Base-by-base conservation (phyloP, 2,329 filamentous ascomycete species). In the Verticillium longisporum region DNA sequence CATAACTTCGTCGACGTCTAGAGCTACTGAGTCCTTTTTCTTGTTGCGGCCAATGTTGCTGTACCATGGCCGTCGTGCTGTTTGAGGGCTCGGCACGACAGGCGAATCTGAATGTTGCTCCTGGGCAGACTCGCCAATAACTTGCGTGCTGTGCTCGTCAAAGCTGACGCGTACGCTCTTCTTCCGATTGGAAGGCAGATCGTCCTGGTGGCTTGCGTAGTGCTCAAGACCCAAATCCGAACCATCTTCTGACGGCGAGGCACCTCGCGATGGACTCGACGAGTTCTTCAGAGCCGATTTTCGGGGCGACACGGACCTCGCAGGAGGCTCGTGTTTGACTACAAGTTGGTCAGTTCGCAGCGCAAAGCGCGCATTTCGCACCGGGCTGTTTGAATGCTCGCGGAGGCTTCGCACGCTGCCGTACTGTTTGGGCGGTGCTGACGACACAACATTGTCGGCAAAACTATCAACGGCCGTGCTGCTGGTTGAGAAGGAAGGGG, bases 151-250 rank as follows among this genome's bases (percentile, higher is more conserved):
- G 37, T 83, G 81, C 57, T 91, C 88, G 64, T 91, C 88, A 69
- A 92, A 97, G 74, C 92, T 97, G 56, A 93, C 90, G 31, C 90
- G 81, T 1, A 84, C 83, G 45, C 80, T 83, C 72, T 88, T 91
- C 74, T 86, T 91, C 62, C 84, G 79, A 18, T 74, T 67, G 1
- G 72, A 36, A 1, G 68, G 57, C 1, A 68, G 32, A 11, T 83
- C 81, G 2, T 80, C 77, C 21, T 60, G 64, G 38, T 64, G 65
- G 21, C 66, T 64, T 2, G 71, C 65, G 6, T 70, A 68, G 4
- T 59, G 57, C 5, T 62, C 67, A 14, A 68, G 66, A 14, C 68
- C 69, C 37, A 66, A 73, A 66, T 80, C 81, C 3, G 81, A 82
- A 31, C 77, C 68, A 61, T 79, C 74, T 65, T 80, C 76, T 56